Evolutionary conservation across 129 eudicot species (phyloP).

Genomic region (Glebionis coronaria): DNA sequence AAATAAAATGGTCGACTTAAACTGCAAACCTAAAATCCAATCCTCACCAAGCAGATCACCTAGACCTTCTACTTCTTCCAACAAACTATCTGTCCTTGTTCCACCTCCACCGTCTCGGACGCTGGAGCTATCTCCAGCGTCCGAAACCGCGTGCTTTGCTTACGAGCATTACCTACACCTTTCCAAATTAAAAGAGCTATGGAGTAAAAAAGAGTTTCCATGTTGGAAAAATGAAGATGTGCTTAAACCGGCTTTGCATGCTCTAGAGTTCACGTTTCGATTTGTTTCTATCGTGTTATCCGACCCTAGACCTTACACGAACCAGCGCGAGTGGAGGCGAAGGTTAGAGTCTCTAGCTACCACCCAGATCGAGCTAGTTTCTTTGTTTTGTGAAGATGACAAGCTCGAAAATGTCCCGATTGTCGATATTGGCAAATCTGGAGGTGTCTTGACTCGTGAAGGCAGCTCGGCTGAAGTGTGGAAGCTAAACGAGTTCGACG

Average conservation of each 20-base stretch:
- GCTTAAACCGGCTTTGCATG: conserved; percentile 62
- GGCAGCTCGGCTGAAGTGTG: conserved; percentile 76
- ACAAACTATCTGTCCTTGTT: conserved; percentile 39
- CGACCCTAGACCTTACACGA: conserved; percentile 69
- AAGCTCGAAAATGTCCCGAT: conserved; percentile 49
- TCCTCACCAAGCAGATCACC: conserved; percentile 61
- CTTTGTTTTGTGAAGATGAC: conserved; percentile 61
- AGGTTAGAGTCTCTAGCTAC: conserved; percentile 56
- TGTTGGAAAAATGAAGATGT: conserved; percentile 57
- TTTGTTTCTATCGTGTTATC: conserved; percentile 50
- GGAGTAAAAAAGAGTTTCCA: conserved; percentile 47
- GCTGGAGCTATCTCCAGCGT: conserved; percentile 52
- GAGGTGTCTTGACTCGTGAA: conserved; percentile 48
- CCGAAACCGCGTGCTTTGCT: conserved; percentile 49
- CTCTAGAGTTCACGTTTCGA: conserved; percentile 65
- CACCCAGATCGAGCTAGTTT: conserved; percentile 57
- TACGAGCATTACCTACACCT: conserved; percentile 58
- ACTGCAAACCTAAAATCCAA: conserved; percentile 60
- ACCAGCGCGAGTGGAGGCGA: conserved; percentile 69
- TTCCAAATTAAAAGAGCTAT: conserved; percentile 47
- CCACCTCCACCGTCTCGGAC: no score
- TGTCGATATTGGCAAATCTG: conserved; percentile 32
- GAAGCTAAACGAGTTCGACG: conserved; percentile 38
- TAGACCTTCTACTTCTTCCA: conserved; percentile 21
- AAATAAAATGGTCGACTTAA: conserved; percentile 61